A percentile compares a stretch with the other conserved stretches of the same genome.
phyloP scores from a whole-genome alignment of 2,329 filamentous ascomycete species.

The Xylariales sp. region DNA sequence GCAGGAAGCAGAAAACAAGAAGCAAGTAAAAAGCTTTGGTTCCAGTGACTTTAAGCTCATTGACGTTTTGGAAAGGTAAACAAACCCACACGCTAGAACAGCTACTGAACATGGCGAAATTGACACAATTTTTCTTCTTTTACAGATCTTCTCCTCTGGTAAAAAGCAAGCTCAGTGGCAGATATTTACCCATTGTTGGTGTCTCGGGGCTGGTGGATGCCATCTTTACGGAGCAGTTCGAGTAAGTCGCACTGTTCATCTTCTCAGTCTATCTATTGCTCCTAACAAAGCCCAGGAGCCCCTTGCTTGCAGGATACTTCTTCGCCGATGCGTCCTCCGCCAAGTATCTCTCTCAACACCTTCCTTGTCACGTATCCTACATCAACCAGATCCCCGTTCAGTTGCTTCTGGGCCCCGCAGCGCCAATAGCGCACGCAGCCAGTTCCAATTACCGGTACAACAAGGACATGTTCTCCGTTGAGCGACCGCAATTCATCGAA shows the following conservation, averaged over 20 bases:
- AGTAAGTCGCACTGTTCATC: constrained; percentile 10
- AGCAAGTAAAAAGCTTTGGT: constrained; percentile 18
- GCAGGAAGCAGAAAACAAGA: constrained; percentile 19
- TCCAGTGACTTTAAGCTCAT: constrained; percentile 18
- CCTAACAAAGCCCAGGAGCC: constrained; percentile 11
- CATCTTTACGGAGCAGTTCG: constrained; percentile 18
- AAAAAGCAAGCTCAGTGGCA: constrained; percentile 19
- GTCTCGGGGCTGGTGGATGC: constrained; percentile 22
- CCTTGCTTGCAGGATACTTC: constrained; percentile 44
- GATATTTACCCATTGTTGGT: constrained; percentile 19
- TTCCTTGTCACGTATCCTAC: constrained; percentile 43
- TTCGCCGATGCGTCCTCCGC: constrained; percentile 44
- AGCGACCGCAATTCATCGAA: constrained; percentile 36
- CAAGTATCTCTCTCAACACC: constrained; percentile 57
- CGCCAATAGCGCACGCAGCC: constrained; percentile 22
- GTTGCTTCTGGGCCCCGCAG: constrained; percentile 40
- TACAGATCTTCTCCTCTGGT: constrained; percentile 16
- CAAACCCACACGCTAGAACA: not conserved
- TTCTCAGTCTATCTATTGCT: no score
- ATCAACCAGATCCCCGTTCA: constrained; percentile 54
- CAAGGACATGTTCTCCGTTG: constrained; percentile 35
- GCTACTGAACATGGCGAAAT: not conserved
- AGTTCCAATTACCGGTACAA: constrained; percentile 32
- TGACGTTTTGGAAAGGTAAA: constrained; percentile 20
- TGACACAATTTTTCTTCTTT: not conserved